Conservation (phyloP, 2,329 filamentous ascomycete species). For the Ophiostoma sp. region DNA sequence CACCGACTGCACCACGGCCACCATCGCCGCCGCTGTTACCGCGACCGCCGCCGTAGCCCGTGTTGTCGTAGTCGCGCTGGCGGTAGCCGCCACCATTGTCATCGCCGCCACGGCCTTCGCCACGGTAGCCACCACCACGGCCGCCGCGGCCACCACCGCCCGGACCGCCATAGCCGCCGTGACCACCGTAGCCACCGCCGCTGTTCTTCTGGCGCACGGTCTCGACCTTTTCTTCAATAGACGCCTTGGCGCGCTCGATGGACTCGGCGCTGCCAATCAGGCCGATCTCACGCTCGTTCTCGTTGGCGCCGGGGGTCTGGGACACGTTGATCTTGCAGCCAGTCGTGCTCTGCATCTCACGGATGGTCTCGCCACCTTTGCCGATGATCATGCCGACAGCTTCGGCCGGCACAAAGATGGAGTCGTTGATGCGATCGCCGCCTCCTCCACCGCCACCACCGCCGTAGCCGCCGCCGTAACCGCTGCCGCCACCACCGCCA, state of each 20-base stretch:
- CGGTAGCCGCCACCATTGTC: slow-evolving; percentile 31
- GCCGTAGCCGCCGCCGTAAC: slow-evolving; percentile 30
- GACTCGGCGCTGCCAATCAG: slow-evolving; percentile 72
- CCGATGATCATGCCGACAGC: slow-evolving; percentile 96
- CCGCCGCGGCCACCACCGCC: slow-evolving; percentile 37
- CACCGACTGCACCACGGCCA: slow-evolving; percentile 37
- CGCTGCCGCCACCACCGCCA: slow-evolving; percentile 37
- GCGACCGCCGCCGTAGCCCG: slow-evolving; percentile 41
- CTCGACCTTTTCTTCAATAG: slow-evolving; percentile 89
- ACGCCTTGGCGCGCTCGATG: slow-evolving; percentile 73
- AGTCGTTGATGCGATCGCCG: slow-evolving; percentile 70
- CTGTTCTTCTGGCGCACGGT: slow-evolving; percentile 61
- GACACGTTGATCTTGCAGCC: slow-evolving; percentile 95
- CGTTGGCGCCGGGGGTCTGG: slow-evolving; percentile 68
- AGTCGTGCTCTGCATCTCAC: slow-evolving; percentile 82
- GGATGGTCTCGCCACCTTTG: slow-evolving; percentile 89
- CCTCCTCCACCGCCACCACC: slow-evolving; percentile 39
- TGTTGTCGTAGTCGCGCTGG: slow-evolving; percentile 48
- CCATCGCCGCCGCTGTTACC: slow-evolving; percentile 40
- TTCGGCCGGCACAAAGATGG: slow-evolving; percentile 80
- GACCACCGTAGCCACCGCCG: slow-evolving; percentile 36
- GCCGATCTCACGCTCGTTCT: slow-evolving; percentile 79
- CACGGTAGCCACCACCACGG: slow-evolving; percentile 40
- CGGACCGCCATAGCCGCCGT: slow-evolving; percentile 42
- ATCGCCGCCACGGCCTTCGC: slow-evolving; percentile 51